These are phyloP conservation scores for Cutaneotrichosporon spelunceum DNA, from an alignment of 1,284 basidiomycete species.

Conservation along the genomic window DNA sequence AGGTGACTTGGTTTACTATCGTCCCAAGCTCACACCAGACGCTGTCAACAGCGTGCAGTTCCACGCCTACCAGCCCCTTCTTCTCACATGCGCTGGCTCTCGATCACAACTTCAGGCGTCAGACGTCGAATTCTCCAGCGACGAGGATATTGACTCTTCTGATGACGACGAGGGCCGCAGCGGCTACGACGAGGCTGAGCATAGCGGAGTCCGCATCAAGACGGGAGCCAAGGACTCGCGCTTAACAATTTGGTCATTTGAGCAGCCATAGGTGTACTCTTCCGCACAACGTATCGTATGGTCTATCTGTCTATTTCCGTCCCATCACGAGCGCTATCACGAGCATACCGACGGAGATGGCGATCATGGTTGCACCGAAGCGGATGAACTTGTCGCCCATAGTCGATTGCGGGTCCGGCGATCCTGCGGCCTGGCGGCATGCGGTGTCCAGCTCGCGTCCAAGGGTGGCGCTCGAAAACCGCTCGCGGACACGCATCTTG, in stretches of 20 bases:
- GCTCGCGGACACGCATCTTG: conserved; percentile 58
- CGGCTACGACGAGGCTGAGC: neutral
- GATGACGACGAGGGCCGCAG: conserved; percentile 5
- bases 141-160: conserved; percentile 1
- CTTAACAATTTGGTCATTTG: conserved; percentile 16
- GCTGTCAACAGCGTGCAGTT: conserved; percentile 44
- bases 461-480: conserved; percentile 66
- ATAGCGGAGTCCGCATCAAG: conserved; percentile 3
- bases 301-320: conserved; percentile 7
- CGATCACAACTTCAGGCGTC: conserved; percentile 18
- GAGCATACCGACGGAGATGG: conserved; percentile 8
- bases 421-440: conserved; percentile 56
- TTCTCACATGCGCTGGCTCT: conserved; percentile 41
- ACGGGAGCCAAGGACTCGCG: conserved; percentile 7
- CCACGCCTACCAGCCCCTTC: conserved; percentile 40
- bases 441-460: conserved; percentile 63
- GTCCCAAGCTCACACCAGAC: conserved; percentile 29
- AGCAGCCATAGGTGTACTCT: neutral
- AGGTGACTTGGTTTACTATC: conserved; percentile 14
- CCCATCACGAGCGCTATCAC: conserved; percentile 12
- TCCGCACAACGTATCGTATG: neutral
- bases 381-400: conserved; percentile 42
- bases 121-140: conserved; percentile 12
- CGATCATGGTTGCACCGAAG: conserved; percentile 14
- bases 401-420: conserved; percentile 39